These are phyloP conservation scores for Diplodia sapinea DNA, from an alignment of 2,329 filamentous ascomycete genomes.

Conservation along the genomic window DNA sequence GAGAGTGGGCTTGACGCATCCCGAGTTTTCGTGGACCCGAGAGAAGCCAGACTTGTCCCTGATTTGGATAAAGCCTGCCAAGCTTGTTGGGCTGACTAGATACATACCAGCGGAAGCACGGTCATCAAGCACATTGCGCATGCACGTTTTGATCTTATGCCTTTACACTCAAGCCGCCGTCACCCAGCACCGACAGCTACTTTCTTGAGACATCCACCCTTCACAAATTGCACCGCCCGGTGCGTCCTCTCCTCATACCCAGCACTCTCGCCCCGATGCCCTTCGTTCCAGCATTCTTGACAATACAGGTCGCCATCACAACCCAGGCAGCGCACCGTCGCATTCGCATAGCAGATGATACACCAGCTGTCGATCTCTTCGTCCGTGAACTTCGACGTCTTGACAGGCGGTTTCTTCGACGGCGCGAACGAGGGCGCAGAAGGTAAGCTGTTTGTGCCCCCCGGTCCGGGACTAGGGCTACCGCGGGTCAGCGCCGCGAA, in stretches of 20 bases:
- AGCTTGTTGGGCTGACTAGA: too few relatives aligned
- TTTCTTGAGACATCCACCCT: constrained; percentile 29
- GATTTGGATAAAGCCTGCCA: too few relatives aligned
- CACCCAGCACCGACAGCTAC: constrained; percentile 11
- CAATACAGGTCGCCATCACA: constrained; percentile 78
- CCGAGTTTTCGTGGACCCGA: too few relatives aligned
- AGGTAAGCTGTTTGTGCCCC: constrained; percentile 46
- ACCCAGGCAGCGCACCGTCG: constrained; percentile 71
- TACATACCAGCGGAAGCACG: not conserved
- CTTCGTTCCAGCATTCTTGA: constrained; percentile 77
- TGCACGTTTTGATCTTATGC: not conserved
- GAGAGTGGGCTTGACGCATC: not conserved
- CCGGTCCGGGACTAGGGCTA: constrained; percentile 40
- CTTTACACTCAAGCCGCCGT: not conserved
- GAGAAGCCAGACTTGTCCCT: too few relatives aligned
- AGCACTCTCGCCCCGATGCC: constrained; percentile 72
- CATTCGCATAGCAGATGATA: constrained; percentile 80
- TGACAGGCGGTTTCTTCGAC: constrained; percentile 41
- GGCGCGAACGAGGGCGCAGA: constrained; percentile 55
- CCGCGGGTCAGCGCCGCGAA: constrained; percentile 49
- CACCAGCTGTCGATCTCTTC: constrained; percentile 80
- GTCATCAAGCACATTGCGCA: not conserved
- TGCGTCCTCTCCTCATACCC: constrained; percentile 74
- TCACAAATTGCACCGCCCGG: constrained; percentile 64
- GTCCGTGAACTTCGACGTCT: constrained; percentile 58